A percentile compares a stretch with the other conserved stretches of the same genome.
These are phyloP conservation scores for Trametes coccinea DNA, from an alignment of 768 basidiomycete genomes.

Conservation along the genomic window DNA sequence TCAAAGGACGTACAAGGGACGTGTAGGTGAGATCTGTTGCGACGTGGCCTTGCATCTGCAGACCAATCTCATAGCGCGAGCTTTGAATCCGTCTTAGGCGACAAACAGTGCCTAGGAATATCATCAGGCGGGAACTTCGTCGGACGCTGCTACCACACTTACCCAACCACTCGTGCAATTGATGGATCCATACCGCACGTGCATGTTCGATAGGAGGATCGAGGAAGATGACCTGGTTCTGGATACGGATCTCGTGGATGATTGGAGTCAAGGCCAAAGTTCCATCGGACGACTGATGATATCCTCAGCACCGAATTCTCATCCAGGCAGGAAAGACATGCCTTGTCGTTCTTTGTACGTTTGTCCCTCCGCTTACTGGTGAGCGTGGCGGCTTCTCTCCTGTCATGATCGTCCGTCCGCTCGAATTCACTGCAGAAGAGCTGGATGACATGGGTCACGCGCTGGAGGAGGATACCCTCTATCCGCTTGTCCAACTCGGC, in stretches of 20 bases:
- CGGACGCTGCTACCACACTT: not conserved
- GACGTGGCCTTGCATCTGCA: slow-evolving; percentile 78
- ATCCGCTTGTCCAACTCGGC: slow-evolving; percentile 66
- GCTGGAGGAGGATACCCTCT: slow-evolving; percentile 73
- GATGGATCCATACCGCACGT: slow-evolving; percentile 83
- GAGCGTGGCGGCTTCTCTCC: slow-evolving; percentile 50
- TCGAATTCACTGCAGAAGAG: slow-evolving; percentile 91
- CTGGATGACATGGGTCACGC: slow-evolving; percentile 76
- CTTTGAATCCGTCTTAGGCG: slow-evolving; percentile 86
- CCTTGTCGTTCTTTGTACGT: slow-evolving; percentile 78
- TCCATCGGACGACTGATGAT: slow-evolving; percentile 62
- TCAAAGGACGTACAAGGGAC: slow-evolving; percentile 58
- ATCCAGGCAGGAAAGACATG: slow-evolving; percentile 28
- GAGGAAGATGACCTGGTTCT: slow-evolving; percentile 97
- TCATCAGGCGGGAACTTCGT: not conserved
- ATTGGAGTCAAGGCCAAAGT: slow-evolving; percentile 81
- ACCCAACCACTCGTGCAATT: slow-evolving; percentile 91
- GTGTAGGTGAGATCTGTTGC: slow-evolving; percentile 78
- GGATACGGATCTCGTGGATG: slow-evolving; percentile 95
- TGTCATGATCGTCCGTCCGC: slow-evolving; percentile 66
- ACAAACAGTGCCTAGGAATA: slow-evolving; percentile 73
- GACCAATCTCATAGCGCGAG: slow-evolving; percentile 94
- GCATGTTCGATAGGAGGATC: slow-evolving; percentile 98
- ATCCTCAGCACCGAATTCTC: not conserved
- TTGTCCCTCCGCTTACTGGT: slow-evolving; percentile 74